Evolutionary conservation across 78 protist species (phyloP).

Genomic region (Bodo saltans): DNA sequence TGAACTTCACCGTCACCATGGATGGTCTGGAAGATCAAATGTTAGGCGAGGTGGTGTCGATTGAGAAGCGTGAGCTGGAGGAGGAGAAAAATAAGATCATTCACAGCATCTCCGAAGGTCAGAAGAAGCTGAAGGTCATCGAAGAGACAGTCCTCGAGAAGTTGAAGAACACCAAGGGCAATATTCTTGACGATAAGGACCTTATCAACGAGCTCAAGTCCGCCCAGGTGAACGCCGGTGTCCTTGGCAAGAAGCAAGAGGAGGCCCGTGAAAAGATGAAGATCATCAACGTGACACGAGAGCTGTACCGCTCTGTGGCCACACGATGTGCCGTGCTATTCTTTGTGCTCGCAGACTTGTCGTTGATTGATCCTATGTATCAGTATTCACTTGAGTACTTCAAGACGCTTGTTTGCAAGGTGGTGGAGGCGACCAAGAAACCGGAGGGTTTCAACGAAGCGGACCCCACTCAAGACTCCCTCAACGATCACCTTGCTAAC

Average conservation of each 20-base stretch:
- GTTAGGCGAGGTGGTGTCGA: slow-evolving; percentile 45
- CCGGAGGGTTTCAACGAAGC: neutral
- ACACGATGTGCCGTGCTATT: slow-evolving; percentile 39
- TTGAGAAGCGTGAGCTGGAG: slow-evolving; percentile 57
- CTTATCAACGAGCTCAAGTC: slow-evolving; percentile 56
- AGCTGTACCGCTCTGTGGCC: slow-evolving; percentile 50
- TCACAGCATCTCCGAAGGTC: slow-evolving; percentile 36
- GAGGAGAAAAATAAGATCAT: slow-evolving; percentile 36
- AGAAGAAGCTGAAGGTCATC: slow-evolving; percentile 27
- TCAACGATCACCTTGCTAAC: slow-evolving; percentile 27
- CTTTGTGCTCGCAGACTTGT: slow-evolving; percentile 45
- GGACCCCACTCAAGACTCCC: neutral
- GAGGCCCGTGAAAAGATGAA: slow-evolving; percentile 55
- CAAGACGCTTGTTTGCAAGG: slow-evolving; percentile 28
- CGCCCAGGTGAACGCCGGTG: slow-evolving; percentile 43
- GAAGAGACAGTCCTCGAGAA: slow-evolving; percentile 55
- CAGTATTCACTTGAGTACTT: slow-evolving; percentile 63
- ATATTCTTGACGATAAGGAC: slow-evolving; percentile 59
- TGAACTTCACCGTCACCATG: slow-evolving; percentile 63
- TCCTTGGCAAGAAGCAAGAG: slow-evolving; percentile 41
- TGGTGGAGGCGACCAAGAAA: slow-evolving; percentile 22
- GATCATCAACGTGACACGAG: slow-evolving; percentile 45
- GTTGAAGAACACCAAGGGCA: slow-evolving; percentile 47
- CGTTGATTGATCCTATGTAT: slow-evolving; percentile 59
- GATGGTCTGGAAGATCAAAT: slow-evolving; percentile 76